Evolutionary conservation across 768 basidiomycete species (phyloP).

Genomic region (Pisolithus albus): DNA sequence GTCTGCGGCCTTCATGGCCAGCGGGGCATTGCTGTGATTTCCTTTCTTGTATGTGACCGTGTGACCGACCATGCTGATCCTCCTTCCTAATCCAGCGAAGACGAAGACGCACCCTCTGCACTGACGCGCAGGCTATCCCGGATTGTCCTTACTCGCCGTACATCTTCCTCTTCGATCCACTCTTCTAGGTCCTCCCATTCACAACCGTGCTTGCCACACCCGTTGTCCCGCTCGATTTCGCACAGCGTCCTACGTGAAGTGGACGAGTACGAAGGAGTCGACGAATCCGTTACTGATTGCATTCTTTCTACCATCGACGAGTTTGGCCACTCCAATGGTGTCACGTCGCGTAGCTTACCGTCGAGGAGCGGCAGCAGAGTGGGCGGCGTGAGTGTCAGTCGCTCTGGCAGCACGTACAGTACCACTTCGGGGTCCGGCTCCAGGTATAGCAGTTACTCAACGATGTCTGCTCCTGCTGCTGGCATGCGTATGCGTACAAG

Average conservation of each 20-base stretch:
- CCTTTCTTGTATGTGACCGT: constrained; percentile 1
- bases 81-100: constrained; percentile 41
- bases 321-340: neutral
- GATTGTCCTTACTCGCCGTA: constrained; percentile 42
- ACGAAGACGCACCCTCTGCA: constrained; percentile 65
- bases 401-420: neutral
- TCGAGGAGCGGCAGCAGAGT: neutral
- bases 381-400: neutral
- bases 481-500: neutral
- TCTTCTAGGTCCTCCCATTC: constrained; percentile 13
- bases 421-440: constrained; percentile 1
- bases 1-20: neutral
- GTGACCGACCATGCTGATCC: neutral
- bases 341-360: neutral
- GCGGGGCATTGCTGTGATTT: neutral
- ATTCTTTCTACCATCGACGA: neutral
- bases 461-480: constrained; percentile 1
- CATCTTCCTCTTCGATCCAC: constrained; percentile 39
- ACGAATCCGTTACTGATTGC: neutral
- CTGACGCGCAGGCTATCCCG: constrained; percentile 57
- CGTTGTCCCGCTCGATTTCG: constrained; percentile 23
- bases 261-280: constrained; percentile 14
- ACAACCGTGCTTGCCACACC: constrained; percentile 7
- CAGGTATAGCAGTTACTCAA: neutral
- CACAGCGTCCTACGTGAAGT: constrained; percentile 25